Evolutionary conservation across 345 rosid species (phyloP), one percentile per base, ranked within the genome.

Genomic region (Ceriops tagal): DNA sequence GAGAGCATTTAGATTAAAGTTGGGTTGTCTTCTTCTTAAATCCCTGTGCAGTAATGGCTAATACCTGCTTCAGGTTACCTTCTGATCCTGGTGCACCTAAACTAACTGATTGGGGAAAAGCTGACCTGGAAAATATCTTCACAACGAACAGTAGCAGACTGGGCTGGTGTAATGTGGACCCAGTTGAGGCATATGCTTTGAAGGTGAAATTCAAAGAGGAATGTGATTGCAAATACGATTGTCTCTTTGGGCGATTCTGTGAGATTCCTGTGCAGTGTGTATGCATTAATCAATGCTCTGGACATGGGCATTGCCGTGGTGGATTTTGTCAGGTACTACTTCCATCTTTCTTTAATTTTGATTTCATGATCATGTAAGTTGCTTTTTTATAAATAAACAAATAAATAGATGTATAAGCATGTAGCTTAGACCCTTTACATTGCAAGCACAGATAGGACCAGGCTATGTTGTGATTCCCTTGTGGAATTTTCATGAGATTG

Each of bases 81-180:
- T 75, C 77, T 70, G 74, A 80, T 79, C 87, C 93, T 64, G 88
- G 79, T 67, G 95, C 78, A 72, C 93, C 87, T 21, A 85, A 74
- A 69, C 52, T 77, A 83, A 71, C 83, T 62, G 88, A 95, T 58
- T 92, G 96, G 99, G 71, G 87, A 30, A 92, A 87, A 79, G 80
- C 89, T 67, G 99, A 95, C 75, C 68, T 83, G 63, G 97, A 86
- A 58, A 85, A 87, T 69, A 81, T 95, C 37, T 74, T 87, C 67
- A 87, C 97, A n/a, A 84, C 82, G 30, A 90, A 95, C 75, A 72
- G 59, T 72, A 95, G 96, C 83, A 86, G 81, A 83, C 78, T 79
- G 52, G 97, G 99, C 64, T 93, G 99, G 97, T 93, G 99, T 72
- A 92, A 95, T 74, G 96, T 92, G 59, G 96, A 92, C 70, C 97